Conservation (phyloP, 352 stramenopile species). For the Globisporangium acanthophoron region DNA sequence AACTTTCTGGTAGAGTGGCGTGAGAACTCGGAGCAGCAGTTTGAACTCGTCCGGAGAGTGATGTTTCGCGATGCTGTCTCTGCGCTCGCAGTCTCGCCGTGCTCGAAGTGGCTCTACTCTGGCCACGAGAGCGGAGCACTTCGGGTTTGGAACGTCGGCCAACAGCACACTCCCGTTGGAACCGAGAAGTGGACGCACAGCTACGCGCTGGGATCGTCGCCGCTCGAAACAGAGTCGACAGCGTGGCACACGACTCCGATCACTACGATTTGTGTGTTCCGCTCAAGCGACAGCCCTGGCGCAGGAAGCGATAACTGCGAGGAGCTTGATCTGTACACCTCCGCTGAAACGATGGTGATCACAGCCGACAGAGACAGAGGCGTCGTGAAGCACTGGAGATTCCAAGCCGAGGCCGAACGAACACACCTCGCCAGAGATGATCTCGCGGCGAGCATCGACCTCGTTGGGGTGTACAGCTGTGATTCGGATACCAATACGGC, state of each 20-base stretch:
- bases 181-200: neutral
- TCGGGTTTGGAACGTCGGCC: slow-evolving; percentile 43
- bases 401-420: slow-evolving; percentile 5
- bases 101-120: slow-evolving; percentile 51
- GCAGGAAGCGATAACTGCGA: neutral
- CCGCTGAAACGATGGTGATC: slow-evolving; percentile 24
- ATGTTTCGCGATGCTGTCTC: slow-evolving; percentile 28
- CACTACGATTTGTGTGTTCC: neutral
- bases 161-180: neutral
- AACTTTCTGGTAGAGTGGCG: slow-evolving; percentile 34
- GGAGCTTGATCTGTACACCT: neutral
- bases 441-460: slow-evolving; percentile 17
- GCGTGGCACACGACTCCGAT: slow-evolving; percentile 6
- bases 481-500: neutral
- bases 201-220: slow-evolving; percentile 1
- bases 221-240: slow-evolving; percentile 10
- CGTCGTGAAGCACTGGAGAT: slow-evolving; percentile 35
- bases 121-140: slow-evolving; percentile 33
- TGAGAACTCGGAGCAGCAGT: slow-evolving; percentile 7
- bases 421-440: neutral
- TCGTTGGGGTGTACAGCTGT: slow-evolving; percentile 24
- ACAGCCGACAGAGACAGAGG: slow-evolving; percentile 23
- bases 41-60: slow-evolving; percentile 22
- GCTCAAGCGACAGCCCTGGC: neutral
- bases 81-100: slow-evolving; percentile 25